These are phyloP conservation scores for Trichoderma sp. DNA, from an alignment of 2,329 filamentous ascomycete species.

Conservation along the genomic window DNA sequence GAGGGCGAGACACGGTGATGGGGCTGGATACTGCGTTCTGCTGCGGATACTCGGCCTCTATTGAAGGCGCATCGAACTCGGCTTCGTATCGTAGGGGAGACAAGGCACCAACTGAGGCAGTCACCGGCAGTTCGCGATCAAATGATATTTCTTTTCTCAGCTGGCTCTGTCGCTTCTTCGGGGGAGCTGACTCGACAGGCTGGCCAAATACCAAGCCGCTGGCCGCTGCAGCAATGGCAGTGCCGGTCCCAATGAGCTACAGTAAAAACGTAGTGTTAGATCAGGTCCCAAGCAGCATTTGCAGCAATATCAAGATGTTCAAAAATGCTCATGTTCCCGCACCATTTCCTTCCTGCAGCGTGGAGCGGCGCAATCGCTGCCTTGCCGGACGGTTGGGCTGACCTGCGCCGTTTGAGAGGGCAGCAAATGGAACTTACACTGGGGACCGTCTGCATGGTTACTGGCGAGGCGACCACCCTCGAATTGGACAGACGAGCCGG, in stretches of 20 bases:
- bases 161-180: conserved; percentile 30
- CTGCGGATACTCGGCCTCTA: conserved; percentile 33
- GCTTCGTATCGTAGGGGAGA: conserved; percentile 44
- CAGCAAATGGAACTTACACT: conserved; percentile 40
- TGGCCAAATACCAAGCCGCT: conserved; percentile 60
- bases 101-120: conserved; percentile 28
- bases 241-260: conserved; percentile 61
- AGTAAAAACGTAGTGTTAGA: conserved; percentile 23
- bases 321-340: background rate
- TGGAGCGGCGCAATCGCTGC: conserved; percentile 4
- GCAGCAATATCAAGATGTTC: conserved; percentile 1
- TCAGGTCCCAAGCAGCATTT: background rate
- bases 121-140: conserved; percentile 37
- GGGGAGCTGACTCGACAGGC: conserved; percentile 38
- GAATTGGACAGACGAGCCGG: conserved; percentile 29
- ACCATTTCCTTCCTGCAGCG: background rate
- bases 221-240: conserved; percentile 59
- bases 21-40: conserved; percentile 32
- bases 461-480: conserved; percentile 37
- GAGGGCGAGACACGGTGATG: conserved; percentile 35
- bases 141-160: conserved; percentile 34
- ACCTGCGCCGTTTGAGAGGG: conserved; percentile 4
- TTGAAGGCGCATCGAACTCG: conserved; percentile 38
- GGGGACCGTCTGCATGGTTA: conserved; percentile 55
- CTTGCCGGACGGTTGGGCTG: conserved; percentile 8